phyloP scores from a whole-genome alignment of 495 filamentous ascomycete genomes.

The Talaromyces proteolyticus region DNA sequence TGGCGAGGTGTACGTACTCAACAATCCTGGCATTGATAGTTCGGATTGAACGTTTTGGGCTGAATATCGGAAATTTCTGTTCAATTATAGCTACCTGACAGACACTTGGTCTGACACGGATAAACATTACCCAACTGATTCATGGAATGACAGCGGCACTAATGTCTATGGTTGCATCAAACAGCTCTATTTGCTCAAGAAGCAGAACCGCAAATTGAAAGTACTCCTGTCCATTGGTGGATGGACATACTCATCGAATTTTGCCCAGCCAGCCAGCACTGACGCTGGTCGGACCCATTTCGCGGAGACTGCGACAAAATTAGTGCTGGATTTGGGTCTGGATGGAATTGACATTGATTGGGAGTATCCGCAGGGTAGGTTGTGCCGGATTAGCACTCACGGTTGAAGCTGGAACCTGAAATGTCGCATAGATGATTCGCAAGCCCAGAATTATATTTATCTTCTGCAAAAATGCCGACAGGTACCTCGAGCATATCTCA shows the following conservation, averaged over 20 bases:
- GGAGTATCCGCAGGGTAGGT: slow-evolving; percentile 7
- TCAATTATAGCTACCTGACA: slow-evolving; percentile 60
- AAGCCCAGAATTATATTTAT: slow-evolving; percentile 66
- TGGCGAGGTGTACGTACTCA: slow-evolving; percentile 69
- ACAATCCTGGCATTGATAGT: too few relatives aligned
- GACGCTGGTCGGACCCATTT: slow-evolving; percentile 62
- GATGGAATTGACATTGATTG: slow-evolving; percentile 40
- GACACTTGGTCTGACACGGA: slow-evolving; percentile 82
- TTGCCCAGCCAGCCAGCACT: slow-evolving; percentile 61
- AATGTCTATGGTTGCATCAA: slow-evolving; percentile 66
- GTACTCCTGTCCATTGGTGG: slow-evolving; percentile 90
- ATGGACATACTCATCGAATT: slow-evolving; percentile 92
- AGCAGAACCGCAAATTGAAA: slow-evolving; percentile 81
- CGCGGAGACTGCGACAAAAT: slow-evolving; percentile 59
- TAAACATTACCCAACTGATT: slow-evolving; percentile 57
- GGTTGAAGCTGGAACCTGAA: slow-evolving; percentile 1
- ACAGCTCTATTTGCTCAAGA: slow-evolving; percentile 89
- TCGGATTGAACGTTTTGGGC: too few relatives aligned
- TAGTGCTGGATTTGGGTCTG: slow-evolving; percentile 64
- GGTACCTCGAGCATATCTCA: slow-evolving; percentile 16
- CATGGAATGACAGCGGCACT: slow-evolving; percentile 38
- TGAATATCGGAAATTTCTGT: too few relatives aligned
- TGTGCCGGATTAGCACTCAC: background rate
- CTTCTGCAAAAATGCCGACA: slow-evolving; percentile 61
- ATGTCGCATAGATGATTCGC: slow-evolving; percentile 29